These are phyloP conservation scores for Crithidia expoeki DNA, from an alignment of 208 protist species.

Conservation along the genomic window DNA sequence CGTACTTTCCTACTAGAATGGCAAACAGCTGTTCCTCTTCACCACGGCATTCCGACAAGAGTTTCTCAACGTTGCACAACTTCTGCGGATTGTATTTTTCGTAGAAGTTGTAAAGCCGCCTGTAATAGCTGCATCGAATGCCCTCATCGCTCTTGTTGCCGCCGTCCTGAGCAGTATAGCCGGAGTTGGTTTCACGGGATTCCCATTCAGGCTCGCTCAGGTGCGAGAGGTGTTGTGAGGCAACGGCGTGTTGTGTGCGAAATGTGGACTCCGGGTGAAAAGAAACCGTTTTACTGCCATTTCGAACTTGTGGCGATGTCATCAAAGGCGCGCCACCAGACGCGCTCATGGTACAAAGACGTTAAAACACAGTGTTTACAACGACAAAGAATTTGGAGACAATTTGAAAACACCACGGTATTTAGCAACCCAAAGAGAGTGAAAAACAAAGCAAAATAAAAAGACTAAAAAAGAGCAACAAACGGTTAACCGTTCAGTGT, in stretches of 20 bases:
- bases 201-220: conserved; percentile 47
- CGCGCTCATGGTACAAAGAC: conserved; percentile 20
- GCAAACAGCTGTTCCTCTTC: conserved; percentile 78
- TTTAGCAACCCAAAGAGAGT: no score
- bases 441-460: no score
- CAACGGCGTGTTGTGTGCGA: conserved; percentile 13
- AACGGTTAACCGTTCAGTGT: no score
- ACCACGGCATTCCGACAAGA: conserved; percentile 51
- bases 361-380: no score
- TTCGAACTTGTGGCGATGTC: neutral
- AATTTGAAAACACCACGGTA: no score
- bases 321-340: neutral
- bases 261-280: conserved; percentile 27
- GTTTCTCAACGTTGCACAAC: conserved; percentile 53
- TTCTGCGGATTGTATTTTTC: conserved; percentile 79
- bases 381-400: no score
- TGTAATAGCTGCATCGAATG: conserved; percentile 41
- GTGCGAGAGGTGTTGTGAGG: conserved; percentile 16
- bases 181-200: conserved; percentile 59
- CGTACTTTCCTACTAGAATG: conserved; percentile 75
- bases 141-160: conserved; percentile 28
- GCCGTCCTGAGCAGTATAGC: conserved; percentile 42
- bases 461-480: no score
- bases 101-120: conserved; percentile 71
- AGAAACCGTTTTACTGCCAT: conserved; percentile 3